Conservation (phyloP, 495 filamentous ascomycete genomes). For the Opeltia flavorubescens region DNA sequence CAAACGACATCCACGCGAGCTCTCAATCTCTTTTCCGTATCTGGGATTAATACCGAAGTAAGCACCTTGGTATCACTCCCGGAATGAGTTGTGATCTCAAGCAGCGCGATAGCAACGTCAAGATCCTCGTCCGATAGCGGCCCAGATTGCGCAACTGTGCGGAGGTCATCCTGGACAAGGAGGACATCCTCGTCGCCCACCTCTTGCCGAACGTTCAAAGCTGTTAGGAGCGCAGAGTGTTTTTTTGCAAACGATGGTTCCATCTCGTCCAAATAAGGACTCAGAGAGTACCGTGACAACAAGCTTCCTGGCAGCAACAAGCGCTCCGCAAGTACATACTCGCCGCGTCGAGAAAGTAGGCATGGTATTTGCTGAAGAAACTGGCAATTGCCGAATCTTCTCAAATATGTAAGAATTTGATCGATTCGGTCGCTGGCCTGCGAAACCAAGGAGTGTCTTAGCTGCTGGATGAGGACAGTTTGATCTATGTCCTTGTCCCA, state of each 20-base stretch:
- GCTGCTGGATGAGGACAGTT: constrained; percentile 14
- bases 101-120: constrained; percentile 15
- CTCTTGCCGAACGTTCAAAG: constrained; percentile 12
- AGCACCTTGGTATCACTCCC: background rate
- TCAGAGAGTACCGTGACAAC: background rate
- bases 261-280: constrained; percentile 14
- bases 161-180: constrained; percentile 12
- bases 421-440: constrained; percentile 13
- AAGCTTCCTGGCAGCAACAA: constrained; percentile 3
- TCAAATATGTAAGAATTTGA: constrained; percentile 15
- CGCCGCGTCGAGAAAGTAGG: constrained; percentile 1
- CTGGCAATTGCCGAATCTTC: constrained; percentile 2
- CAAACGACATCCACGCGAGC: constrained; percentile 8
- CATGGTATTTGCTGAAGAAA: constrained; percentile 1
- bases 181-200: constrained; percentile 14
- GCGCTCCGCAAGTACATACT: background rate
- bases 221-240: constrained; percentile 11
- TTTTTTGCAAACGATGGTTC: constrained; percentile 13
- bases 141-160: background rate
- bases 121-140: constrained; percentile 10
- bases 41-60: constrained; percentile 9
- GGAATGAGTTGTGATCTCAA: constrained; percentile 14
- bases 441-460: constrained; percentile 11
- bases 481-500: constrained; percentile 16
- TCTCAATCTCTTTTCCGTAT: constrained; percentile 8